These are phyloP conservation scores for Emericellopsis terricola DNA, from an alignment of 495 filamentous ascomycete genomes.

Conservation along the genomic window DNA sequence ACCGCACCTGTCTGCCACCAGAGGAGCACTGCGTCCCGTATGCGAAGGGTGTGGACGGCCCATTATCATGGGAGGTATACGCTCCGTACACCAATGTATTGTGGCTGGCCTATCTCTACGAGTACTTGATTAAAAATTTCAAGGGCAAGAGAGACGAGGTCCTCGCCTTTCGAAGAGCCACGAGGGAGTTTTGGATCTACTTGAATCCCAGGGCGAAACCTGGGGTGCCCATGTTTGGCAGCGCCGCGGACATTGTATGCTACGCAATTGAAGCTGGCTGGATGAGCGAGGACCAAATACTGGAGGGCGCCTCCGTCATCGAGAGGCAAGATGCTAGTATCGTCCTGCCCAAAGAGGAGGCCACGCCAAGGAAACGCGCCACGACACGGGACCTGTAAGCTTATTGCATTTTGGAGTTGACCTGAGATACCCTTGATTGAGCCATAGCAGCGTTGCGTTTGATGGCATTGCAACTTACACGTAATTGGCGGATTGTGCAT, in stretches of 20 bases:
- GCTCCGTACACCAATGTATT: conserved; percentile 35
- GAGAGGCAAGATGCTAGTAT: conserved; percentile 5
- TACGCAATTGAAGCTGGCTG: conserved; percentile 27
- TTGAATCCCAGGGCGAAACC: conserved; percentile 21
- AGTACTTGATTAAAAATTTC: conserved; percentile 19
- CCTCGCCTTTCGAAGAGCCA: conserved; percentile 14
- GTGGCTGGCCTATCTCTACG: conserved; percentile 33
- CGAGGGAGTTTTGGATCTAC: conserved; percentile 22
- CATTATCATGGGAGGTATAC: conserved; percentile 19
- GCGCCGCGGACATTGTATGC: conserved; percentile 22
- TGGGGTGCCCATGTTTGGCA: conserved; percentile 16
- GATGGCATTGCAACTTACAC: too few relatives aligned
- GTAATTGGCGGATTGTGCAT: too few relatives aligned
- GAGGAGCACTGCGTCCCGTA: conserved; percentile 17
- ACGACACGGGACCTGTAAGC: too few relatives aligned
- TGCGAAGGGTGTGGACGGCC: conserved; percentile 12
- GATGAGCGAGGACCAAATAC: conserved; percentile 24
- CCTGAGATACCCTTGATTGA: too few relatives aligned
- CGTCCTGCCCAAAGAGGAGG: conserved; percentile 1
- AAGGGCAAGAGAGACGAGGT: conserved; percentile 15
- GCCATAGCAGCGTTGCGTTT: too few relatives aligned
- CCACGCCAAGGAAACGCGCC: not conserved
- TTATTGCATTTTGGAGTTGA: too few relatives aligned
- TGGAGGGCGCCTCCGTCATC: conserved; percentile 15
- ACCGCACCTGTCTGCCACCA: conserved; percentile 12